Evolutionary conservation across 495 filamentous ascomycete species (phyloP).

Genomic region (Penicillium coprophilum): DNA sequence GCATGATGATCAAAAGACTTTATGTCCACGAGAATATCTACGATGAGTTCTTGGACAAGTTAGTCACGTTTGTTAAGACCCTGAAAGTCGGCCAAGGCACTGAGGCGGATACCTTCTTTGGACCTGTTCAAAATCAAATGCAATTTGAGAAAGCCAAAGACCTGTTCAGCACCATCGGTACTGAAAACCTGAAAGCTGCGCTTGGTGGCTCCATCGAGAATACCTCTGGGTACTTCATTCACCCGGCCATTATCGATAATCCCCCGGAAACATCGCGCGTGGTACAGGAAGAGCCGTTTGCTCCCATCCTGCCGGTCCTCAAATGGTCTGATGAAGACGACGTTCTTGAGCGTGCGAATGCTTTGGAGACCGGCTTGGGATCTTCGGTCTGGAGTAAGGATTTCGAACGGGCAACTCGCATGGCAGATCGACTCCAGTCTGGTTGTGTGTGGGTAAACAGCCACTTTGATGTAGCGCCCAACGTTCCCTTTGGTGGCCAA

Average conservation of each 20-base stretch:
- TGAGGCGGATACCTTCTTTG: conserved; percentile 44
- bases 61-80: conserved; percentile 55
- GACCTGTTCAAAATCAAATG: conserved; percentile 60
- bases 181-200: conserved; percentile 45
- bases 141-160: conserved; percentile 57
- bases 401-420: conserved; percentile 45
- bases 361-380: conserved; percentile 55
- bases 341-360: conserved; percentile 57
- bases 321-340: conserved; percentile 59
- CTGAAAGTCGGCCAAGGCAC: conserved; percentile 50
- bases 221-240: conserved; percentile 51
- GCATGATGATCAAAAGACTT: conserved; percentile 62
- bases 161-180: conserved; percentile 47
- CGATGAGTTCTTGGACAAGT: conserved; percentile 54
- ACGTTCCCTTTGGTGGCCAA: conserved; percentile 60
- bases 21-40: conserved; percentile 71
- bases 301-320: conserved; percentile 56
- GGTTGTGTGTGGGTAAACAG: conserved; percentile 61
- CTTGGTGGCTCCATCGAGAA: conserved; percentile 35
- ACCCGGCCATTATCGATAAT: conserved; percentile 59
- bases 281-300: conserved; percentile 49
- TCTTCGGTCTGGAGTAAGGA: conserved; percentile 59
- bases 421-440: conserved; percentile 52
- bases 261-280: conserved; percentile 54
- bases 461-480: conserved; percentile 48